Evolutionary conservation across 2,329 filamentous ascomycete genomes (phyloP), one percentile per base, ranked within the genome.

Genomic region (Endoconidiophora polonica): DNA sequence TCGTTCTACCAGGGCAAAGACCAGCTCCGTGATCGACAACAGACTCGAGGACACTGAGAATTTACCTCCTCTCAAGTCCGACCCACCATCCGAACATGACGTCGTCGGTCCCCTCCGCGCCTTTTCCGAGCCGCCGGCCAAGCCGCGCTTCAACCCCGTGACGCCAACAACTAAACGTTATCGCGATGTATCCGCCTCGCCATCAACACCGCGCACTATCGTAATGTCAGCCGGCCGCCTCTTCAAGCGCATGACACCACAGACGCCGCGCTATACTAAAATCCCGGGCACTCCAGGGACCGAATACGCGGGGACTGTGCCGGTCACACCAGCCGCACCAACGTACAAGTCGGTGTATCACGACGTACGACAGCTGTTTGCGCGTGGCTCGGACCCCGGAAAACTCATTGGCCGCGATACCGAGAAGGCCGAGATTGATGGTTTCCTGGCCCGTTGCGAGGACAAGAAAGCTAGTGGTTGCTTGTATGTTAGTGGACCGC

Each of bases 401-500:
- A 75, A 79, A 57, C 69, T 95, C 10, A 73, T 94, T 50, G 88
- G 88, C 45, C 79, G 88, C 43, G 85, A 94, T 26, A 67, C 74
- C 59, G 69, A 81, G 60, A 69, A 75, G 39, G 67, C 72, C 12
- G 79, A 87, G 55, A 67, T 96, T 33, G 67, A 69, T 10, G 64
- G 61, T 0, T 95, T 94, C 60, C 71, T 95, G 46, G 68, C 75
- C 38, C 72, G 74, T 46, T 77, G 79, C 57, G 67, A 80, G 4
- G 68, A 74, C 6, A 64, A 74, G 16, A 70, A 69, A 9, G 75
- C 73, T 2, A 79, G 80, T 48, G 87, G 88, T 48, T 96, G 90
- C 60, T 74, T 94, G 47, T 98, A 98, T 61, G 82, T 98, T 57
- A 95, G 88, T 58, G 91, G 91, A 0, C 91, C 91, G 3, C 91